These are phyloP conservation scores for Boletellus sp. DNA, from an alignment of 768 basidiomycete genomes.

Conservation along the genomic window DNA sequence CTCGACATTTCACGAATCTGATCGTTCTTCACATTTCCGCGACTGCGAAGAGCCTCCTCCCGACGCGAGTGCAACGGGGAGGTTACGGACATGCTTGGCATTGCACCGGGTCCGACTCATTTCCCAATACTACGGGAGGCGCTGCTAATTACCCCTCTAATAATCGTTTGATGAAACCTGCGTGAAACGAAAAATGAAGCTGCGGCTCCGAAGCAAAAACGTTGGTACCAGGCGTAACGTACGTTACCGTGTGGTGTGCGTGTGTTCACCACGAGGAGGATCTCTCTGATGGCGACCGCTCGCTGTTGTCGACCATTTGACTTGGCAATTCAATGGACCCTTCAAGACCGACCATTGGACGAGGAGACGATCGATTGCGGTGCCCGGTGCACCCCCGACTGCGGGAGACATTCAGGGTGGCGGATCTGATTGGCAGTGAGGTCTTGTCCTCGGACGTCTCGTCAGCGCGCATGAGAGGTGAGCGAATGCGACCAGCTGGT, in stretches of 20 bases:
- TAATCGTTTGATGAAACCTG: not conserved
- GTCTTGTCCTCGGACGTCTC: no score
- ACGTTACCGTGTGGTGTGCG: slow-evolving; percentile 8
- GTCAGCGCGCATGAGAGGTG: no score
- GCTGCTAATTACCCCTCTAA: slow-evolving; percentile 1
- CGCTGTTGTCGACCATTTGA: not conserved
- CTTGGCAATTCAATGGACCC: not conserved
- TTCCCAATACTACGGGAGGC: slow-evolving; percentile 1
- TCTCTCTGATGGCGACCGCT: not conserved
- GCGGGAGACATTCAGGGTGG: not conserved
- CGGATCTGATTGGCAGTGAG: not conserved
- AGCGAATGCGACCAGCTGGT: no score
- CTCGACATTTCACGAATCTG: not conserved
- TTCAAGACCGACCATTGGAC: no score
- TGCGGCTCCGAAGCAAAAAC: slow-evolving; percentile 19
- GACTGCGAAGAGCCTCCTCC: not conserved
- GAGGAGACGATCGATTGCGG: no score
- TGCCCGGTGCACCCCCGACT: not conserved
- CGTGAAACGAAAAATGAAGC: slow-evolving; percentile 4
- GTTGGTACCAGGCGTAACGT: slow-evolving; percentile 11
- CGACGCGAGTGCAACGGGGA: slow-evolving; percentile 6
- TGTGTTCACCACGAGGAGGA: slow-evolving; percentile 19
- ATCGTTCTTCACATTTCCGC: slow-evolving; percentile 5
- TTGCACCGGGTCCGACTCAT: slow-evolving; percentile 16
- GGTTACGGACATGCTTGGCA: slow-evolving; percentile 6